Conservation (phyloP, 345 rosid genomes). For the Schrenkiella parvula region DNA sequence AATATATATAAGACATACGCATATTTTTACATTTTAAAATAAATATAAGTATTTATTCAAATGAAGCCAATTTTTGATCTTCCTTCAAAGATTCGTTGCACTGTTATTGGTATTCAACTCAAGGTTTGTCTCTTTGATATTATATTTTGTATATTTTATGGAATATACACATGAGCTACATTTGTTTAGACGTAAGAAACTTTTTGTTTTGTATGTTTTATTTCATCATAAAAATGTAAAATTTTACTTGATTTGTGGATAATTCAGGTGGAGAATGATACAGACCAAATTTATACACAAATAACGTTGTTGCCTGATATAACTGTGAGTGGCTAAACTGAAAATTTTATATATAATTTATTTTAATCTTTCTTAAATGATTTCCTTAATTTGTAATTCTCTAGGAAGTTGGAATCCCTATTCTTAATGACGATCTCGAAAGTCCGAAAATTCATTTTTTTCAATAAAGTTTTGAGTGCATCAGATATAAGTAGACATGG, state of each 20-base stretch:
- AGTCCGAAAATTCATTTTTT: neutral
- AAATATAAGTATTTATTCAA: too few species aligned
- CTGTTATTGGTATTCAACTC: conserved; percentile 38
- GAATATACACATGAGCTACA: neutral
- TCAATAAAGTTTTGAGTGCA: neutral
- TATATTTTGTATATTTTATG: neutral
- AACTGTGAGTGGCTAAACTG: conserved; percentile 43
- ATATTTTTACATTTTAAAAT: too few species aligned
- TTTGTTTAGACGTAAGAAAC: neutral
- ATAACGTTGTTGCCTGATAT: conserved; percentile 44
- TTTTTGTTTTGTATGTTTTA: neutral
- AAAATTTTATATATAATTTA: conserved; percentile 1
- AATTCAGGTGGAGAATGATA: conserved; percentile 44
- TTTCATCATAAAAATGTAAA: neutral
- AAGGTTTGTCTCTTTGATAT: conserved; percentile 33
- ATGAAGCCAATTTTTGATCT: conserved; percentile 51
- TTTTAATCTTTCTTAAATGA: neutral
- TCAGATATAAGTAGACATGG: neutral
- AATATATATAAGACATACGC: too few species aligned
- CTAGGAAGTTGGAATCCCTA: neutral
- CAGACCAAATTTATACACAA: conserved; percentile 57
- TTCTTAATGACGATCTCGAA: neutral
- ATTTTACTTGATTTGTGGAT: neutral
- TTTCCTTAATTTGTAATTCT: neutral
- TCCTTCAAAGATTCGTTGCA: conserved; percentile 50